Percentiles rank a stretch among this genome's conserved stretches.
Evolutionary conservation across 371 early-diverging fungal genomes (phyloP).

Genomic region (Rhizopus arrhizus): DNA sequence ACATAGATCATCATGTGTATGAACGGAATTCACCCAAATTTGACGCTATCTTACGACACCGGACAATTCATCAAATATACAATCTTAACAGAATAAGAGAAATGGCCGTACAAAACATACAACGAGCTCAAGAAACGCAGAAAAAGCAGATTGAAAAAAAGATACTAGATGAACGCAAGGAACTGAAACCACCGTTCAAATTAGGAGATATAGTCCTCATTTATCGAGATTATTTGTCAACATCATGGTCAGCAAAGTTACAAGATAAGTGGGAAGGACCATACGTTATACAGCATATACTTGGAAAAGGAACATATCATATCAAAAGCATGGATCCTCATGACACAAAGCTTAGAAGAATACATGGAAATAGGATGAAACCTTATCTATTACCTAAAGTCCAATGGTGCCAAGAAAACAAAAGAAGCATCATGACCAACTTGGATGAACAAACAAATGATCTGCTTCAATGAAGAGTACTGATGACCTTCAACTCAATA

Average conservation of each 20-base stretch:
- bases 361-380: constrained; percentile 2
- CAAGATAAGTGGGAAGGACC: constrained; percentile 3
- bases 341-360: background rate
- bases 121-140: background rate
- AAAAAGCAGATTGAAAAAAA: constrained; percentile 1
- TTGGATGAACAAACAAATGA: no score
- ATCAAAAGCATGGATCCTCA: background rate
- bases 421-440: no score
- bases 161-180: background rate
- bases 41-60: background rate
- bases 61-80: background rate
- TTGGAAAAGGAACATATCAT: background rate
- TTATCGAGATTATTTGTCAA: background rate
- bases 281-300: background rate
- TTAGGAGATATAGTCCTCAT: background rate
- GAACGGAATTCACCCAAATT: constrained; percentile 1
- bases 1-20: background rate
- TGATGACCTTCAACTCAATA: no score
- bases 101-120: background rate
- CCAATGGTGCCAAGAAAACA: no score
- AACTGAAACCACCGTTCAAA: background rate
- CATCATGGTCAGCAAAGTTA: constrained; percentile 4
- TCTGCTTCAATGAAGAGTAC: no score
- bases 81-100: background rate
- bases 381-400: background rate